These are phyloP conservation scores for Hygrocybe punicea DNA, from an alignment of 768 basidiomycete species.

Conservation along the genomic window DNA sequence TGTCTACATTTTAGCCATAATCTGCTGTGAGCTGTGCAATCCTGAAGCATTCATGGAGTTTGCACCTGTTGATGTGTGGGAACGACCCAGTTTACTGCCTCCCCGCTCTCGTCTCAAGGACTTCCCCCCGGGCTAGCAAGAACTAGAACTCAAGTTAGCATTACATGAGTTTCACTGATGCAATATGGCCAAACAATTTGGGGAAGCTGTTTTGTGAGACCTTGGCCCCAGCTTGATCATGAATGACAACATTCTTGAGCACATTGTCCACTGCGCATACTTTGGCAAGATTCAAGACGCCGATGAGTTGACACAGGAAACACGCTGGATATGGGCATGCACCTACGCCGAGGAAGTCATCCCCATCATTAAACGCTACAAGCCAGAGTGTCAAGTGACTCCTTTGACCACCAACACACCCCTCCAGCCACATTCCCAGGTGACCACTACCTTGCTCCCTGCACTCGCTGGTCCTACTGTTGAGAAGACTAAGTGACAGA, in stretches of 20 bases:
- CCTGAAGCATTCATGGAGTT: not conserved
- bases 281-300: conserved; percentile 4
- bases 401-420: not conserved
- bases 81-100: not conserved
- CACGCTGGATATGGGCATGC: conserved; percentile 1
- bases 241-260: not conserved
- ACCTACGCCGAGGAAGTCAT: not conserved
- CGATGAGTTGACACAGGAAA: conserved; percentile 9
- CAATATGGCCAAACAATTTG: not conserved
- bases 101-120: not conserved
- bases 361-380: not conserved
- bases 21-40: not conserved
- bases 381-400: not conserved
- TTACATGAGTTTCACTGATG: not conserved
- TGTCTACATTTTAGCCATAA: not conserved
- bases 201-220: not conserved
- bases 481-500: not conserved
- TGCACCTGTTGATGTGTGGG: conserved; percentile 5
- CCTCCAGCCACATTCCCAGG: not conserved
- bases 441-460: too few species aligned
- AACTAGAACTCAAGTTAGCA: not conserved
- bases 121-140: not conserved
- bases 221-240: not conserved
- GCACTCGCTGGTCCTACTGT: too few species aligned
- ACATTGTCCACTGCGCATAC: conserved; percentile 3